A percentile compares a stretch with the other conserved stretches of the same genome.
phyloP scores from a whole-genome alignment of 2,329 filamentous ascomycete species.

The Trichophyton simii region DNA sequence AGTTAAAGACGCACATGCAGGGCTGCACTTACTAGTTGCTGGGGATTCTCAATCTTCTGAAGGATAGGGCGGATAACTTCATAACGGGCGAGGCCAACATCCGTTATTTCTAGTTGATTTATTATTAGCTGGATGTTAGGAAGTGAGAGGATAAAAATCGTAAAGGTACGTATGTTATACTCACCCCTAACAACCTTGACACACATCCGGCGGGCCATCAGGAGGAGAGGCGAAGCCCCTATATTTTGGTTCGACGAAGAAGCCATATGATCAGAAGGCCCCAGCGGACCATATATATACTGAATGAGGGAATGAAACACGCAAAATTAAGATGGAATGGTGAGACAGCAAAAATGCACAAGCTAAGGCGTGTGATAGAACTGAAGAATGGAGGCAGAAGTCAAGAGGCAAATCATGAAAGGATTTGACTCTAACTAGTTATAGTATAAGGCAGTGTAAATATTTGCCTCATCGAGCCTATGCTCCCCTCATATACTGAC shows the following conservation, averaged over 20 bases:
- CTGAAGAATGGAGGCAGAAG: background rate
- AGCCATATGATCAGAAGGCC: background rate
- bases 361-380: background rate
- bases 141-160: background rate
- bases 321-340: background rate
- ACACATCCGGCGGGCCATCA: slow-evolving; percentile 26
- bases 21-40: slow-evolving; percentile 50
- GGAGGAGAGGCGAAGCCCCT: slow-evolving; percentile 25
- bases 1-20: background rate
- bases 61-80: slow-evolving; percentile 55
- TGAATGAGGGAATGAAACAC: background rate
- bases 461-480: background rate
- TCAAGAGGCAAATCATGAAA: background rate
- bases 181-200: slow-evolving; percentile 28
- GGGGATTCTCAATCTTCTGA: slow-evolving; percentile 55
- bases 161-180: slow-evolving; percentile 5
- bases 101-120: slow-evolving; percentile 41
- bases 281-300: background rate
- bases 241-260: slow-evolving; percentile 14
- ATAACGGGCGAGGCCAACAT: slow-evolving; percentile 62
- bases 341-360: background rate
- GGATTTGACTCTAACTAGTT: background rate
- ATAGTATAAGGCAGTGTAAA: background rate
- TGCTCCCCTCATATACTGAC: background rate
- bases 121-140: background rate